phyloP scores from a whole-genome alignment of 768 basidiomycete genomes.

The Pulveroboletus sp. region DNA sequence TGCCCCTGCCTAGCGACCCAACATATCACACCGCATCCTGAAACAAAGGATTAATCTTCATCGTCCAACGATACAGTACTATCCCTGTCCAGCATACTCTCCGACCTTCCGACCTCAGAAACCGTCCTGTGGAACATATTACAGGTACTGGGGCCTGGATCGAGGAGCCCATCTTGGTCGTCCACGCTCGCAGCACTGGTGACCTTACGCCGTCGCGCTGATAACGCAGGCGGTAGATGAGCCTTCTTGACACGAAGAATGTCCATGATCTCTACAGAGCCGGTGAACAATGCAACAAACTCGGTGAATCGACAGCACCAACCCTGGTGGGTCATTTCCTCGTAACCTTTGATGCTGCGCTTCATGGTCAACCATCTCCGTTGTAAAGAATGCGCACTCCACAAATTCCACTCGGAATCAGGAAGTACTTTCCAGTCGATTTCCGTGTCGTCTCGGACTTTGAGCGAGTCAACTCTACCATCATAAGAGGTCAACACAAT shows the following conservation, averaged over 20 bases:
- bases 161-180: conserved; percentile 34
- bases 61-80: conserved; percentile 16
- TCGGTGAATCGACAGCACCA: conserved; percentile 13
- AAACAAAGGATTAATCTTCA: conserved; percentile 12
- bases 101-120: conserved; percentile 12
- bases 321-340: conserved; percentile 81
- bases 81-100: conserved; percentile 12
- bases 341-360: conserved; percentile 65
- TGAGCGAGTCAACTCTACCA: conserved; percentile 63
- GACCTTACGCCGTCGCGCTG: conserved; percentile 45
- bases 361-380: conserved; percentile 82
- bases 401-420: conserved; percentile 76
- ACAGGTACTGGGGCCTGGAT: conserved; percentile 11
- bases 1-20: background rate
- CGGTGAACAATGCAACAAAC: conserved; percentile 6
- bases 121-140: conserved; percentile 27
- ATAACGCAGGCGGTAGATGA: conserved; percentile 40
- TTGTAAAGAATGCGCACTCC: conserved; percentile 78
- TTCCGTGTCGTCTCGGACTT: conserved; percentile 75
- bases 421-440: conserved; percentile 79
- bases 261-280: conserved; percentile 67
- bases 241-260: conserved; percentile 73
- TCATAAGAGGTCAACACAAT: background rate
- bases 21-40: background rate
- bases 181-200: conserved; percentile 47